Evolutionary conservation across 306 rosid genomes (phyloP), one percentile per base, ranked within the genome.

Genomic region (Vachellia collinsii): DNA sequence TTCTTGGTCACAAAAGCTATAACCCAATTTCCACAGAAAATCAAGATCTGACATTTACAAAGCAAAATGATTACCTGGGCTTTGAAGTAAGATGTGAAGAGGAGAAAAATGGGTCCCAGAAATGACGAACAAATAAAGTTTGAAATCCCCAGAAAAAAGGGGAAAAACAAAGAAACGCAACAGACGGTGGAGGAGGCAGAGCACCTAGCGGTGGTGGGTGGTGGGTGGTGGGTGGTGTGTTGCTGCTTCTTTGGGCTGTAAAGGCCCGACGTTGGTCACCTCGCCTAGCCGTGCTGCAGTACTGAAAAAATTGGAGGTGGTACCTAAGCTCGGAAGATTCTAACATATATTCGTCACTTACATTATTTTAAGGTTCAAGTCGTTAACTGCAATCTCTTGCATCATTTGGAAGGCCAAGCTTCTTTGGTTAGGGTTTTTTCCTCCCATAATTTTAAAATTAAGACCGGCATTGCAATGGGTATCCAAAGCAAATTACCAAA

Each of bases 31-130:
- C 63, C 5, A 25, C 20, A 65, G 59, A 38, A 70, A 84, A 85
- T 39, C 83, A 85, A 78, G 85, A 85, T 85, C 88, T 85, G 80
- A 54, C 43, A 56, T 76, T 79, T 79, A n/a, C 56, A 16, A 13
- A n/a, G 12, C 14, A 72, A 5, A 36, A 19, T 46, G 47, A 19
- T 69, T 69, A 19, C 11, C 47, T 17, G 73, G 54, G 72, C 37
- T 82, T 20, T 13, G 70, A 37, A 6, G n/a, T 8, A 46, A 4
- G 11, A n/a, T 36, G 16, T 77, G 4, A 61, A 56, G 74, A 48
- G 20, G 13, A 19, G 44, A n/a, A 58, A 5, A 7, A 86, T 80
- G 80, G 89, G 79, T 80, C 4, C 10, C 14, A 39, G 48, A 56
- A 59, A 61, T 59, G 53, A 5, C 51, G 43, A 42, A 75, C 4